These are phyloP conservation scores for Pseudocercospora musae DNA, from an alignment of 2,329 filamentous ascomycete species.

Conservation along the genomic window DNA sequence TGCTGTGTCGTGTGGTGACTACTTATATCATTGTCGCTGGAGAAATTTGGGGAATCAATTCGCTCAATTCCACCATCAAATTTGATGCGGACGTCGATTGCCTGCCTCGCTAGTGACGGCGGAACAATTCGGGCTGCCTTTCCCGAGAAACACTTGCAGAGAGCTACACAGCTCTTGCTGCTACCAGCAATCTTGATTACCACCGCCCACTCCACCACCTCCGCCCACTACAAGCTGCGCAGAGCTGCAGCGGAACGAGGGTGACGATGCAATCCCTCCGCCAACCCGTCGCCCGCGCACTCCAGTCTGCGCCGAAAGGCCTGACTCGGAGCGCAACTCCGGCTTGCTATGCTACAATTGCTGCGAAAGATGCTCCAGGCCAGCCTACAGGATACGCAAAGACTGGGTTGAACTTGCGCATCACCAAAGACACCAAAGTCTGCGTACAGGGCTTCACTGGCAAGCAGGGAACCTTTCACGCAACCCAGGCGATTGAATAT, in stretches of 20 bases:
- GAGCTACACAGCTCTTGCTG: neutral
- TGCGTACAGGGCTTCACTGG: constrained; percentile 97
- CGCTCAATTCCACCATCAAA: neutral
- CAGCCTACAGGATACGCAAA: constrained; percentile 42
- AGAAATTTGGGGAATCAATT: neutral
- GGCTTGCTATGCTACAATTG: constrained; percentile 71
- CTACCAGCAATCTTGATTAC: neutral
- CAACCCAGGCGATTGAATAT: constrained; percentile 96
- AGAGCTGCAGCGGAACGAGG: constrained; percentile 13
- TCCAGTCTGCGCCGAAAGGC: constrained; percentile 58
- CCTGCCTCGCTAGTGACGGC: neutral
- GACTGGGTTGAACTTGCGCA: constrained; percentile 68
- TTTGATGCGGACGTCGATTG: neutral
- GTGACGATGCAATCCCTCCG: constrained; percentile 79
- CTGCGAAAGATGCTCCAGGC: constrained; percentile 42
- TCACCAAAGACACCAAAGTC: constrained; percentile 90
- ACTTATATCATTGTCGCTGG: neutral
- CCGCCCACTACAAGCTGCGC: constrained; percentile 7
- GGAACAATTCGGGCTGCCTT: neutral
- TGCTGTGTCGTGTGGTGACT: neutral
- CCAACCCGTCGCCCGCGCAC: constrained; percentile 67
- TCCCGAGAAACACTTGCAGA: neutral
- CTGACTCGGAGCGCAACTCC: constrained; percentile 46
- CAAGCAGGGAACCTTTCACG: constrained; percentile 74
- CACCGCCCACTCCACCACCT: constrained; percentile 1